phyloP scores from a whole-genome alignment of 257 asterid species.

The Verbena officinalis region DNA sequence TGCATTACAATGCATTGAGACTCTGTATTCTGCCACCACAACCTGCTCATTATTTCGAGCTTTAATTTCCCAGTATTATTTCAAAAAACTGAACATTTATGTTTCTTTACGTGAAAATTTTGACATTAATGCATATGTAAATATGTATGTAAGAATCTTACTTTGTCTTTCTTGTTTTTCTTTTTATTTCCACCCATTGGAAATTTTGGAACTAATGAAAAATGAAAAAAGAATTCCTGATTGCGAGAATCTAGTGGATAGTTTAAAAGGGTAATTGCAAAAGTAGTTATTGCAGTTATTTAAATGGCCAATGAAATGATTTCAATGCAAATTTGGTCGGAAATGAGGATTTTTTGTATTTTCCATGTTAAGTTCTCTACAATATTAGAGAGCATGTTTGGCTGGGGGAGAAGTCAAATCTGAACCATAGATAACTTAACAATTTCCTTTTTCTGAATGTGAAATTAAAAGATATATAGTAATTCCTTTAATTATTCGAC shows the following conservation, averaged over 20 bases:
- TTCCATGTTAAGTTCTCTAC: not conserved
- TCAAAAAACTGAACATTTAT: not conserved
- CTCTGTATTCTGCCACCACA: conserved; percentile 58
- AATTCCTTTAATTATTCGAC: no score
- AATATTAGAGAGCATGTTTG: not conserved
- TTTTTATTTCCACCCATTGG: conserved; percentile 42
- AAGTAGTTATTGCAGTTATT: conserved; percentile 36
- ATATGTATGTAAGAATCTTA: conserved; percentile 24
- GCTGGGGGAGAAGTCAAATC: no score
- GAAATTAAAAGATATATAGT: no score
- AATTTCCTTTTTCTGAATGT: not conserved
- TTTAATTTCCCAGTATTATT: conserved; percentile 7
- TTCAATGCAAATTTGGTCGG: not conserved
- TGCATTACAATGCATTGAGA: conserved; percentile 87
- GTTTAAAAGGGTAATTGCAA: not conserved
- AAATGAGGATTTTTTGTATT: not conserved
- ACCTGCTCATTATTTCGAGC: conserved; percentile 31
- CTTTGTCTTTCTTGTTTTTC: conserved; percentile 35
- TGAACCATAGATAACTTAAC: not conserved
- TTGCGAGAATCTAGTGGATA: conserved; percentile 32
- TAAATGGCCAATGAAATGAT: conserved; percentile 18
- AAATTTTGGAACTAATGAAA: conserved; percentile 15
- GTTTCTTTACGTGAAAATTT: not conserved
- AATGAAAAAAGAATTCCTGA: conserved; percentile 25
- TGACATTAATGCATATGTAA: not conserved